Base-by-base conservation (phyloP, 306 rosid genomes). In the Prinsepia uniflora region DNA sequence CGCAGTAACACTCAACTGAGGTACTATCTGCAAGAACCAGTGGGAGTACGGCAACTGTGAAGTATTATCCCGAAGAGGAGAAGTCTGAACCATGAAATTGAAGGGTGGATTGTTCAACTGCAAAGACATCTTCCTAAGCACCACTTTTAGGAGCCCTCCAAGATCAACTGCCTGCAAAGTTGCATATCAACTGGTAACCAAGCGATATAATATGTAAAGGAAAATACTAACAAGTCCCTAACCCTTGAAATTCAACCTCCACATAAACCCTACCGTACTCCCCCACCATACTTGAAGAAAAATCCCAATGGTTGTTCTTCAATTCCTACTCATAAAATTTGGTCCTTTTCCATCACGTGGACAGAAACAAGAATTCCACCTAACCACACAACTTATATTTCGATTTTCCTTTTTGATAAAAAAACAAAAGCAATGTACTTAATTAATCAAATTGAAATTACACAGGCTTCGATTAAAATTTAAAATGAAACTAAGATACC, bases 71-170 rank as follows among this genome's bases (percentile, higher is more conserved):
- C 57, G 72, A 45, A 87, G 80, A 6, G 92, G 90, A 56, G 90
- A 75, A 41, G 92, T 84, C 66, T 92, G 96, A 75, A 92, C 79
- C 97, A 87, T 86, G 67, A 84, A 86, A 80, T 92, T 89, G 75
- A 81, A 87, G 0, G 97, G 96, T 14, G 96, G 97, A 70, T 89
- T 76, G 80, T 87, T 83, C 86, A 92, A 77, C 79, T 92, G 97
- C 83, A 81, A 22, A 57, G 87, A 69, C 81, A 92, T 85, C 85
- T 89, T 92, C 72, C 56, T 75, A 18, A 92, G 91, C 83, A 80
- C 78, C 70, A 81, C 86, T 76, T 84, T 92, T 79, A 92, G 72
- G 76, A 92, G 71, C 72, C 92, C 86, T 48, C 96, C 96, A 20
- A 89, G 89, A 61, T 92, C 96, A 81, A 81, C 78, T 58, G 94